Base-by-base conservation (phyloP, 2,329 filamentous ascomycete genomes). In the Elsinoe arachidis region DNA sequence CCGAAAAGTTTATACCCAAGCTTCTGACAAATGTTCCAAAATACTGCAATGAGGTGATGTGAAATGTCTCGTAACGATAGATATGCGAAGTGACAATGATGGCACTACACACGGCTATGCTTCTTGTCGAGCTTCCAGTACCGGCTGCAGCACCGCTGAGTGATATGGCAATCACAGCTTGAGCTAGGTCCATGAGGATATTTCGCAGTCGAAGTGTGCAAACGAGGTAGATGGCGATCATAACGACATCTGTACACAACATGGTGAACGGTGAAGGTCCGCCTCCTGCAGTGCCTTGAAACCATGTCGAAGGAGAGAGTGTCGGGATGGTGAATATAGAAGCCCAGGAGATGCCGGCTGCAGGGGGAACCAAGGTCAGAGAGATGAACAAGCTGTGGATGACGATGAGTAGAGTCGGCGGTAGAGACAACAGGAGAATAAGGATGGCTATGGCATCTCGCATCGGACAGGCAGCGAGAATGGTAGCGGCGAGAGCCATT, bases 371-470 rank as follows among this genome's bases (percentile, higher is more conserved):
- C 69, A 96, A 95, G 49, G 91, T 96, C 69, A 96, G 81, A 63
- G 90, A 86, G 64, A 92, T 90, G 74, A 96, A 97, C 63, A 96
- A 81, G 69, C 90, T 86, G 73, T 96, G 95, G 67, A 96, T 89
- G 70, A 90, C 79, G 62, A 90, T 92, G 66, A 96, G 80, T 59
- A 92, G 85, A 66, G 92, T 85, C 19, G 91, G 89, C 30, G 92
- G 91, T 9, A 96, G 83, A 70, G 95, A 91, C 73, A 96, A 87
- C 64, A 97, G 82, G 66, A 96, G 88, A 73, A 96, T 96, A 71
- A 97, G 84, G 67, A 97, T 96, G 69, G 92, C 90, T 73, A 96
- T 89, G 60, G 92, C 96, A 75, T 97, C 92, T 75, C 90, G 88
- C 68, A 96, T 84, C 56, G 92, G 92, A 67, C 91, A 92, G 55